Percentiles rank a stretch among this genome's conserved stretches.
Evolutionary conservation across 371 early-diverging fungal genomes (phyloP).

Genomic region (Syncephalastrum monosporum): DNA sequence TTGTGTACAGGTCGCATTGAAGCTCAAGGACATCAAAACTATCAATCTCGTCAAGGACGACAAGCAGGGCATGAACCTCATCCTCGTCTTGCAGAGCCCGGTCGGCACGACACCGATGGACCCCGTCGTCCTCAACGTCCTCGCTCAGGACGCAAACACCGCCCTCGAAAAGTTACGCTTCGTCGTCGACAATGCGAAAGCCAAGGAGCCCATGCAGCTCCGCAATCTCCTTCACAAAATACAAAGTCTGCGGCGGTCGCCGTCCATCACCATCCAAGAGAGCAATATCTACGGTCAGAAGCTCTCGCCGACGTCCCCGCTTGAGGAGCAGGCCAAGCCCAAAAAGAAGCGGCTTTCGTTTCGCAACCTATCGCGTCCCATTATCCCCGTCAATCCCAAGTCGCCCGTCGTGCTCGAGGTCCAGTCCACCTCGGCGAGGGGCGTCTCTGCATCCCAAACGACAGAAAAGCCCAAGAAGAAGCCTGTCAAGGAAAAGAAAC

Average conservation of each 20-base stretch:
- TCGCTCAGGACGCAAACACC: slow-evolving; percentile 20
- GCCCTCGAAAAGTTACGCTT: slow-evolving; percentile 32
- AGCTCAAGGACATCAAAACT: slow-evolving; percentile 30
- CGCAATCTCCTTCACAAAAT: slow-evolving; percentile 22
- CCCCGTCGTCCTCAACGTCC: slow-evolving; percentile 6
- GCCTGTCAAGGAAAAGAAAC: neutral
- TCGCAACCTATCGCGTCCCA: neutral
- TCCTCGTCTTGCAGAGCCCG: too few species aligned
- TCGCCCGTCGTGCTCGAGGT: too few species aligned
- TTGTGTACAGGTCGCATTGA: slow-evolving; percentile 24
- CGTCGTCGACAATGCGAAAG: slow-evolving; percentile 35
- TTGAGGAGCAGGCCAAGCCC: neutral
- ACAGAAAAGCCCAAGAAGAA: slow-evolving; percentile 2
- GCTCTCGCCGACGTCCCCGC: too few species aligned
- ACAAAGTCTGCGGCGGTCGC: slow-evolving; percentile 11
- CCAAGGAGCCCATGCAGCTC: slow-evolving; percentile 22
- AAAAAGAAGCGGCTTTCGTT: slow-evolving; percentile 13
- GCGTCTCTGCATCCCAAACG: too few species aligned
- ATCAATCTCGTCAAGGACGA: slow-evolving; percentile 15
- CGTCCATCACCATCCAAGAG: slow-evolving; percentile 4
- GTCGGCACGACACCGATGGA: neutral
- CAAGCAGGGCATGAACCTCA: too few species aligned
- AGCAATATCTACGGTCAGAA: too few species aligned
- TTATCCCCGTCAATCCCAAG: too few species aligned
- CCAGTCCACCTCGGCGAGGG: too few species aligned